Evolutionary conservation across 768 basidiomycete species (phyloP).

Genomic region (Roridomyces roridus): DNA sequence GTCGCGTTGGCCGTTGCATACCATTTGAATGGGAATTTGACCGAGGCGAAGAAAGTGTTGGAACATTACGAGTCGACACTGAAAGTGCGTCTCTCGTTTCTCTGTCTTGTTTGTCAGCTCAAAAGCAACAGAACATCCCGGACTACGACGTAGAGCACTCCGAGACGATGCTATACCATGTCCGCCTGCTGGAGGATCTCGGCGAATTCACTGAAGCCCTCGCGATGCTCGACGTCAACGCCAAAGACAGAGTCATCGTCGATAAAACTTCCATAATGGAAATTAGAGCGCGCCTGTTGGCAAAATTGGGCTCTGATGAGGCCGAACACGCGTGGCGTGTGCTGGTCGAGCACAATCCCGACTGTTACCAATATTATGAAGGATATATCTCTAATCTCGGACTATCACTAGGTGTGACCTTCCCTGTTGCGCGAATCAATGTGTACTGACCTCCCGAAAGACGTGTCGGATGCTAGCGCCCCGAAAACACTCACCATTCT

Average conservation of each 20-base stretch:
- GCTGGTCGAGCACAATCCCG: conserved; percentile 86
- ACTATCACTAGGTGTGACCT: conserved; percentile 64
- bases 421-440: background rate
- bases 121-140: conserved; percentile 65
- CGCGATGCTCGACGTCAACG: conserved; percentile 63
- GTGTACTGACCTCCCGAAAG: conserved; percentile 19
- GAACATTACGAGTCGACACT: conserved; percentile 74
- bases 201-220: conserved; percentile 69
- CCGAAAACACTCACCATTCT: conserved; percentile 62
- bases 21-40: conserved; percentile 78
- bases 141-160: conserved; percentile 84
- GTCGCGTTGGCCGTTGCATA: conserved; percentile 87
- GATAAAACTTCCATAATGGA: conserved; percentile 76
- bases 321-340: conserved; percentile 84
- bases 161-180: conserved; percentile 81
- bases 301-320: conserved; percentile 66
- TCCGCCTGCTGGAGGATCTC: conserved; percentile 74
- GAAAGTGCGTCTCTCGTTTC: conserved; percentile 58
- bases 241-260: conserved; percentile 69
- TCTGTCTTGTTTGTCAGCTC: background rate
- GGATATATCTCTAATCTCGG: conserved; percentile 73
- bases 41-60: conserved; percentile 73
- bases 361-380: conserved; percentile 80
- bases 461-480: conserved; percentile 55
- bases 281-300: conserved; percentile 78